Conservation (phyloP, 2,329 filamentous ascomycete species). For the Monascus ruber region DNA sequence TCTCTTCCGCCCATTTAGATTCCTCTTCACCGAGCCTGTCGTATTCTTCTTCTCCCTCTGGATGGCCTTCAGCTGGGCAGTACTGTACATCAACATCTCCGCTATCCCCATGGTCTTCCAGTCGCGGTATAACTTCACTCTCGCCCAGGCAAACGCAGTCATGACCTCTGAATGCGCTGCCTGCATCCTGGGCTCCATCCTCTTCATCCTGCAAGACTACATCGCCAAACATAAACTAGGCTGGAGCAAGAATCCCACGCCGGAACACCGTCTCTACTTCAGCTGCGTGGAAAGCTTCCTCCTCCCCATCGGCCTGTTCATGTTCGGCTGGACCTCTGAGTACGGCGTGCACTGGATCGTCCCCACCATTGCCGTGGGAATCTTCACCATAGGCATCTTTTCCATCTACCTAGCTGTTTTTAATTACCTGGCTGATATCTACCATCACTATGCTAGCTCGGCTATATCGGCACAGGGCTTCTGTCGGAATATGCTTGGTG, state of each 20-base stretch:
- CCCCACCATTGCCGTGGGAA: constrained; percentile 56
- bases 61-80: constrained; percentile 81
- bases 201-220: too few relatives aligned
- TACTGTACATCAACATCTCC: constrained; percentile 74
- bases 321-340: constrained; percentile 63
- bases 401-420: constrained; percentile 79
- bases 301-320: constrained; percentile 69
- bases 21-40: constrained; percentile 54
- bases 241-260: constrained; percentile 48
- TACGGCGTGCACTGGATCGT: constrained; percentile 56
- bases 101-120: constrained; percentile 69
- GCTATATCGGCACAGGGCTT: constrained; percentile 55
- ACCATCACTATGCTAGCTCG: constrained; percentile 72
- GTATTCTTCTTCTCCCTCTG: constrained; percentile 69
- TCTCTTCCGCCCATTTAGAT: constrained; percentile 61
- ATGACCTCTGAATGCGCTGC: too few relatives aligned
- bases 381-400: constrained; percentile 77
- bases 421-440: constrained; percentile 85
- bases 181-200: too few relatives aligned
- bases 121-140: constrained; percentile 54
- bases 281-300: constrained; percentile 64
- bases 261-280: constrained; percentile 75
- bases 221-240: too few relatives aligned
- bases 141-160: constrained; percentile 56
- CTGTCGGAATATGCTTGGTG: constrained; percentile 66